phyloP scores from a whole-genome alignment of 2,329 filamentous ascomycete genomes.

The Fusarium sp. region DNA sequence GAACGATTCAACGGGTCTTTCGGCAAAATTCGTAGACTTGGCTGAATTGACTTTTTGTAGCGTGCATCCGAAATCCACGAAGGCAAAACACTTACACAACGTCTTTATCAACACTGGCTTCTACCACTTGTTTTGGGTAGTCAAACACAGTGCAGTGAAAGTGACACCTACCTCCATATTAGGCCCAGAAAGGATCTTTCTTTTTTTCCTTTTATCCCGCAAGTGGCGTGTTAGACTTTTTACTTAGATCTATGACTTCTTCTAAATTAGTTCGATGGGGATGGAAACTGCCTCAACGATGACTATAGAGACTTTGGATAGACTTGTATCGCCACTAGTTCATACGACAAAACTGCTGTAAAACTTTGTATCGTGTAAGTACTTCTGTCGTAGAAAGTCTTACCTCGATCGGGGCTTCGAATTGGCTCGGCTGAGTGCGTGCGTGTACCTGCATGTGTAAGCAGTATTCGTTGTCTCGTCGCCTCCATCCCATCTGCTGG shows the following conservation, averaged over 20 bases:
- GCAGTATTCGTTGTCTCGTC: slow-evolving; percentile 15
- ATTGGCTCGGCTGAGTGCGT: slow-evolving; percentile 17
- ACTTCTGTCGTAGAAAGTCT: not conserved
- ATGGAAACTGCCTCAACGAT: slow-evolving; percentile 7
- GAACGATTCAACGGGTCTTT: slow-evolving; percentile 22
- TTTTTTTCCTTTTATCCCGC: slow-evolving; percentile 1
- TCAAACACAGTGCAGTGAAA: slow-evolving; percentile 7
- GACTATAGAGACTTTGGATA: slow-evolving; percentile 18
- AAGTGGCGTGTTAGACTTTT: slow-evolving; percentile 31
- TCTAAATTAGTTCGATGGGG: not conserved
- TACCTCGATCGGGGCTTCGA: slow-evolving; percentile 4
- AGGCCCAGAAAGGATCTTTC: not conserved
- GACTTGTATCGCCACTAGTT: slow-evolving; percentile 21
- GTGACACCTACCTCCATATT: not conserved
- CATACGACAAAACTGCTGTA: not conserved
- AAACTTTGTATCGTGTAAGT: slow-evolving; percentile 18
- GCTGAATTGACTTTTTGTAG: slow-evolving; percentile 29
- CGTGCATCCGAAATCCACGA: slow-evolving; percentile 11
- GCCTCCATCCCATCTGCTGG: slow-evolving; percentile 11
- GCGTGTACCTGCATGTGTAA: slow-evolving; percentile 33
- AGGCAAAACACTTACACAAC: slow-evolving; percentile 6
- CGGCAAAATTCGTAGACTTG: slow-evolving; percentile 16
- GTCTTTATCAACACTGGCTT: slow-evolving; percentile 25
- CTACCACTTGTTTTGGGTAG: not conserved
- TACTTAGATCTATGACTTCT: not conserved